Conservation (phyloP, 345 rosid species). For the Populus alba region DNA sequence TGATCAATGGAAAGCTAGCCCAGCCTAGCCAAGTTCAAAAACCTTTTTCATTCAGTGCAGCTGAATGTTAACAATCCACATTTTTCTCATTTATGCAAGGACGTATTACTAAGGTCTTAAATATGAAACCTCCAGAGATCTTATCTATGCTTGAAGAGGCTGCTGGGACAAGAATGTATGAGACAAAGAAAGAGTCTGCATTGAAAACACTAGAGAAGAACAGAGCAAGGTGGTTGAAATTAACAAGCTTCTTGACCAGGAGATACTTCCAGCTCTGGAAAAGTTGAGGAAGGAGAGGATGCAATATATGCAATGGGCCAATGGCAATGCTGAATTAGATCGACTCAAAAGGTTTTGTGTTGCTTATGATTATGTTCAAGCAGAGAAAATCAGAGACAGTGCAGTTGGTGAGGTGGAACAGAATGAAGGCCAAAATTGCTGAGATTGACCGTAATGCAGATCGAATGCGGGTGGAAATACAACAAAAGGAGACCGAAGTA, state of each 20-base stretch:
- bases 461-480: constrained; percentile 41
- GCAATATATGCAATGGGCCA: constrained; percentile 98
- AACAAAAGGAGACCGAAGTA: constrained; percentile 62
- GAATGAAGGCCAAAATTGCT: constrained; percentile 44
- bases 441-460: constrained; percentile 54
- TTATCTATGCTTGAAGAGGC: constrained; percentile 99
- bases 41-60: constrained; percentile 95
- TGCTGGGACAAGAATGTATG: constrained; percentile 98
- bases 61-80: constrained; percentile 97
- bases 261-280: constrained; percentile 90
- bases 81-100: constrained; percentile 99
- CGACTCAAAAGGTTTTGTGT: constrained; percentile 68
- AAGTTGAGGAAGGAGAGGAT: constrained; percentile 83
- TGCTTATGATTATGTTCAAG: constrained; percentile 65
- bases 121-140: constrained; percentile 98
- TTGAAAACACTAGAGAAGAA: constrained; percentile 89
- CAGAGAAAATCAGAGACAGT: constrained; percentile 56
- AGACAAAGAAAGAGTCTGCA: constrained; percentile 87
- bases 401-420: constrained; percentile 53
- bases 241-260: constrained; percentile 83
- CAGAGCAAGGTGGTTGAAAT: constrained; percentile 95
- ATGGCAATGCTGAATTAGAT: constrained; percentile 73
- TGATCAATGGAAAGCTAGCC: constrained; percentile 70
- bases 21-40: constrained; percentile 90
- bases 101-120: constrained; percentile 89